A percentile compares a stretch with the other conserved stretches of the same genome.
These are phyloP conservation scores for Phialophora macrospora DNA, from an alignment of 2,329 filamentous ascomycete species.

Conservation along the genomic window DNA sequence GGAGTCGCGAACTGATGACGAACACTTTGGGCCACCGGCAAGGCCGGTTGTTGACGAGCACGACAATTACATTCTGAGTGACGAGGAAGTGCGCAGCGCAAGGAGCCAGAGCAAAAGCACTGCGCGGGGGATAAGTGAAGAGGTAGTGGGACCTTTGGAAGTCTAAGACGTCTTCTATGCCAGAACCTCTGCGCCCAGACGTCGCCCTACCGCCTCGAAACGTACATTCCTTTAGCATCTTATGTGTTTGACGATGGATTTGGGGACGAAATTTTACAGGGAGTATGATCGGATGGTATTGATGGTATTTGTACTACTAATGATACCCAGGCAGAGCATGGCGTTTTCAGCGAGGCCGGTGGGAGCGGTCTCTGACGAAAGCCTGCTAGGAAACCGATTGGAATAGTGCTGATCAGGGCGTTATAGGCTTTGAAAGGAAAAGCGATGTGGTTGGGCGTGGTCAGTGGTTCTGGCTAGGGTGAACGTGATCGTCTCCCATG, in stretches of 20 bases:
- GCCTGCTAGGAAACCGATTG: conserved; percentile 11
- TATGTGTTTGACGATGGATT: not conserved
- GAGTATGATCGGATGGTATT: not conserved
- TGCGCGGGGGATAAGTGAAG: conserved; percentile 59
- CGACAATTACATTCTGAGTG: conserved; percentile 52
- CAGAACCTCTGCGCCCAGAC: conserved; percentile 7
- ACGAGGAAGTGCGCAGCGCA: conserved; percentile 49
- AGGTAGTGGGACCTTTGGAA: conserved; percentile 60
- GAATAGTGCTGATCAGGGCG: not conserved
- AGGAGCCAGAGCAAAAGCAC: conserved; percentile 49
- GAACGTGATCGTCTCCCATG: not conserved
- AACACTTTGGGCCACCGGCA: conserved; percentile 37
- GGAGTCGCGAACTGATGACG: conserved; percentile 37
- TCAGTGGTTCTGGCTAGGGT: not conserved
- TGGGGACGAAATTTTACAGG: conserved; percentile 1
- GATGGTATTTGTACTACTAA: conserved; percentile 30
- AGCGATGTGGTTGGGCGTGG: not conserved
- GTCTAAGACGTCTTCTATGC: conserved; percentile 43
- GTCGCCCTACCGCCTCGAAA: not conserved
- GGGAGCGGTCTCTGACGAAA: conserved; percentile 15
- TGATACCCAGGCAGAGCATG: conserved; percentile 35
- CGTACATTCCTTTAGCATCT: not conserved
- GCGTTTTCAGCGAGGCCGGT: conserved; percentile 28
- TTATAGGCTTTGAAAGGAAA: not conserved
- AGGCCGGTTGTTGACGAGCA: conserved; percentile 48